Base-by-base conservation (phyloP, 768 basidiomycete genomes). In the Suillus lakei region DNA sequence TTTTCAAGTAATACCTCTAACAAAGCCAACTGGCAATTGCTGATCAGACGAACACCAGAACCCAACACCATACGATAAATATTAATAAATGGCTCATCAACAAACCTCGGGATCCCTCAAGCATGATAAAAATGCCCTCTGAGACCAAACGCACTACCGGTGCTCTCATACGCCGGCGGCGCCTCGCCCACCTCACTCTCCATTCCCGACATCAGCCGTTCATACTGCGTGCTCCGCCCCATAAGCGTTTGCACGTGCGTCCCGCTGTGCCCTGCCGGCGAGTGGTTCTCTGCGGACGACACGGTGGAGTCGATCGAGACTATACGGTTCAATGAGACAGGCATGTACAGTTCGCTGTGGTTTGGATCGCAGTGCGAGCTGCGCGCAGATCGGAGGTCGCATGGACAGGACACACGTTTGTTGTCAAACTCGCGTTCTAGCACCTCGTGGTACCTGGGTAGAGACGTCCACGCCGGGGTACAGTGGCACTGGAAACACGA, bases 151-250 rank as follows among this genome's bases (percentile, higher is more conserved):
- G 15, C 32, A 21, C 60, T 54, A 39, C 66, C 26, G 26, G 75
- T 62, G 38, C 73, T 78, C 58, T 77, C 76, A 51, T 77, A 77
- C n/a, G 75, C 71, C 4, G 96, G 96, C 4, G 96, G 96, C 5
- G 86, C 86, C 72, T 98, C 96, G 4, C 96, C 96, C 9, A 81
- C 81, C 70, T 92, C 90, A 41, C 85, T 91, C 74, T 92, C 93
- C 74, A 91, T 88, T n/a, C 96, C 96, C 1, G 92, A 87, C 56
- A 98, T 84, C 23, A 98, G 85, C 43, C 92, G 83, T 72, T 95
- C 95, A 73, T 92, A 97, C 65, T 87, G 86, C 32, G 78, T 68
- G 67, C 77, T 85, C 28, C 83, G 72, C 23, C 77, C 74, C 44
- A 80, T 79, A 18, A 73, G 64, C 39, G 71, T 73, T 3, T 72